phyloP scores from a whole-genome alignment of 768 basidiomycete species.

The Butyriboletus loyo region DNA sequence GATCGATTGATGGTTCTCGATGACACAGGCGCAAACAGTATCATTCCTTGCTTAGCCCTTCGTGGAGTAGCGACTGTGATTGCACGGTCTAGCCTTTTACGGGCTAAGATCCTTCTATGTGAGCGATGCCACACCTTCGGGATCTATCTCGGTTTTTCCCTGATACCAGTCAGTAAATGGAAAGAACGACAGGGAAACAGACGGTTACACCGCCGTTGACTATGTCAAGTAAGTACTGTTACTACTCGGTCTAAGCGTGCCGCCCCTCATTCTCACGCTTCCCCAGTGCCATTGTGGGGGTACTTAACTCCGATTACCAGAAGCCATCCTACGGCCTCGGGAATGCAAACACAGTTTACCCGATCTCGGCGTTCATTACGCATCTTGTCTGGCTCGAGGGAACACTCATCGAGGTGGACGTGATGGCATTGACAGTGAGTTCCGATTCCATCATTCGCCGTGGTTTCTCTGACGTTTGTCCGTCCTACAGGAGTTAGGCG shows the following conservation, averaged over 20 bases:
- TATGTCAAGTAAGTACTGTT: constrained; percentile 62
- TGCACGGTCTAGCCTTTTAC: constrained; percentile 65
- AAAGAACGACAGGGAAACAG: constrained; percentile 87
- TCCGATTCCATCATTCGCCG: background rate
- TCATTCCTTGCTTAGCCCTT: constrained; percentile 89
- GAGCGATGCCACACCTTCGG: constrained; percentile 29
- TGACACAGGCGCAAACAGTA: constrained; percentile 40
- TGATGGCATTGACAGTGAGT: constrained; percentile 56
- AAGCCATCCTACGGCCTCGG: constrained; percentile 51
- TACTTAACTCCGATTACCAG: constrained; percentile 63
- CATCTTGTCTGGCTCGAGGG: constrained; percentile 78
- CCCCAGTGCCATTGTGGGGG: constrained; percentile 61
- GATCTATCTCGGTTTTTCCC: background rate
- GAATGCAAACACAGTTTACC: constrained; percentile 61
- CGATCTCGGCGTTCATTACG: constrained; percentile 77
- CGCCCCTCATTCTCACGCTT: constrained; percentile 7
- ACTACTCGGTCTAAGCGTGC: constrained; percentile 2
- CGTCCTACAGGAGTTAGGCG: constrained; percentile 49
- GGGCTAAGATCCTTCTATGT: constrained; percentile 85
- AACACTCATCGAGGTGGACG: constrained; percentile 61
- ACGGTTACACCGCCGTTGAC: constrained; percentile 78
- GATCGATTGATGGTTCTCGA: constrained; percentile 5
- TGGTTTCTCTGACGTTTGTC: constrained; percentile 2
- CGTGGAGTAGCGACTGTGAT: constrained; percentile 77
- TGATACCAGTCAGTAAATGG: constrained; percentile 64